Conservation (phyloP, 768 basidiomycete genomes). For the Mycena leptocephala region DNA sequence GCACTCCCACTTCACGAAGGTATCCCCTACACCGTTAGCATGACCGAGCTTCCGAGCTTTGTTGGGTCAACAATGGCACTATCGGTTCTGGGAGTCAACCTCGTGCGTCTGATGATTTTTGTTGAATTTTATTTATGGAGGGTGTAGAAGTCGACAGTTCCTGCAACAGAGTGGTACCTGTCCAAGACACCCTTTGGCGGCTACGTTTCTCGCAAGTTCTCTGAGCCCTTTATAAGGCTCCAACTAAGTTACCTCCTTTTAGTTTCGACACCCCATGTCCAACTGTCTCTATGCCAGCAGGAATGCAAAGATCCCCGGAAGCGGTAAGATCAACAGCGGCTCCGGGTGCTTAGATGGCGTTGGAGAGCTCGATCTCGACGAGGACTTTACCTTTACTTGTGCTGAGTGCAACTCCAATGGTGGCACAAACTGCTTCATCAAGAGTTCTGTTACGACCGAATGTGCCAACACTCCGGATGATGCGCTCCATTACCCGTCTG, state of each 20-base stretch:
- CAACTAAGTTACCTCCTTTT: neutral
- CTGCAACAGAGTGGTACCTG: neutral
- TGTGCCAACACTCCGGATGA: slow-evolving; percentile 1
- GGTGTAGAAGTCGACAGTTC: slow-evolving; percentile 6
- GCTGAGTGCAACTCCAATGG: neutral
- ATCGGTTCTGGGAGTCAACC: slow-evolving; percentile 8
- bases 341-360: neutral
- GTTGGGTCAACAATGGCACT: slow-evolving; percentile 16
- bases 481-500: neutral
- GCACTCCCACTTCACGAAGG: slow-evolving; percentile 11
- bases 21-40: slow-evolving; percentile 1
- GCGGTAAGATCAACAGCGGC: neutral
- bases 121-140: neutral
- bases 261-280: neutral
- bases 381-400: neutral
- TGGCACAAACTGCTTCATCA: neutral
- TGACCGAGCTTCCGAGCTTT: slow-evolving; percentile 9
- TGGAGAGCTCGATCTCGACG: neutral
- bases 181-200: neutral
- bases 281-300: neutral
- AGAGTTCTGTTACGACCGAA: neutral
- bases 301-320: neutral
- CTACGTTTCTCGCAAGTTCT: neutral
- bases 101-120: neutral
- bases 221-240: neutral